These are phyloP conservation scores for Dryas alaskensis DNA, from an alignment of 306 rosid genomes.

Conservation along the genomic window DNA sequence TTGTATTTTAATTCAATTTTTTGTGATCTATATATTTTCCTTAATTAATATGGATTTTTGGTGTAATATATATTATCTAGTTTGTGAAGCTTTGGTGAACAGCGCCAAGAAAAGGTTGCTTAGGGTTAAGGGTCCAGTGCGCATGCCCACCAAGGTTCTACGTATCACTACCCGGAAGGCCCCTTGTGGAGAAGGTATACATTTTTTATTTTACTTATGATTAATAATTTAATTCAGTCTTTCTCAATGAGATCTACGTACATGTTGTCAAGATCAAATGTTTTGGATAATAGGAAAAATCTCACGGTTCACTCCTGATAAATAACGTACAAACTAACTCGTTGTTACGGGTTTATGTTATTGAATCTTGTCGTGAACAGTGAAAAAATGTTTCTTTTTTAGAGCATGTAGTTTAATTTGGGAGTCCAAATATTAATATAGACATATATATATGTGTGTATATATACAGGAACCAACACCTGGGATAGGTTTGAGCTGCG, in stretches of 20 bases:
- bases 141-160: constrained; percentile 73
- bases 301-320: too few species aligned
- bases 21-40: too few species aligned
- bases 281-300: too few species aligned
- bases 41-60: not conserved
- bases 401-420: not conserved
- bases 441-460: too few species aligned
- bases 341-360: too few species aligned
- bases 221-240: too few species aligned
- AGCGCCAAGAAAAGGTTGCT: constrained; percentile 56
- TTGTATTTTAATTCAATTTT: not conserved
- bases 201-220: not conserved
- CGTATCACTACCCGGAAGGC: constrained; percentile 61
- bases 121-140: constrained; percentile 69
- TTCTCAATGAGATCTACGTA: too few species aligned
- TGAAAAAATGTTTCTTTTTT: not conserved
- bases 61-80: constrained; percentile 20
- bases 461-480: constrained; percentile 59
- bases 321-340: too few species aligned
- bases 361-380: not conserved
- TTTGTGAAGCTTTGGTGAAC: constrained; percentile 54
- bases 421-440: not conserved
- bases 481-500: constrained; percentile 72
- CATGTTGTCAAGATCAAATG: too few species aligned
- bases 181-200: constrained; percentile 64